Base-by-base conservation (phyloP, 1,284 basidiomycete species). In the Cutaneotrichosporon cutaneum region DNA sequence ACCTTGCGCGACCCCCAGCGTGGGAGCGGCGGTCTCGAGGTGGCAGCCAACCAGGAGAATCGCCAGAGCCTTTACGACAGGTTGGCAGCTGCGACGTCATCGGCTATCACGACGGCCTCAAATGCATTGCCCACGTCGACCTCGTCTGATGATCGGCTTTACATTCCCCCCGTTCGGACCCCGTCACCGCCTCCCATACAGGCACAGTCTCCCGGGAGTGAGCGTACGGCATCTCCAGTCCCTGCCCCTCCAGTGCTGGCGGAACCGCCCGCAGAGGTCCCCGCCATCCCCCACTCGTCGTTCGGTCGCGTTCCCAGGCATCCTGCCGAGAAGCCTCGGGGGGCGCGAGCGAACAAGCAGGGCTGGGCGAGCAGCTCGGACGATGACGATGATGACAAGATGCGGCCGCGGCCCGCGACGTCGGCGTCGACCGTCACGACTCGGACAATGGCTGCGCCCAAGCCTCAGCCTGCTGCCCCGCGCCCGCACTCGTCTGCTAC, bases 341-440 rank as follows among this genome's bases (percentile, higher is more conserved):
- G 36, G 14, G 27, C 24, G 0, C 39, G 32, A 7, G 33, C 33
- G 3, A 51, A 59, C 44, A 54, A 42, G 50, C n/a, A 45, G 2
- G 63, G 65, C 4, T 69, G 67, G 67, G 63, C 54, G 33, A 65
- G 59, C 33, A 63, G 61, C 50, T 64, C 63, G 27, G 67, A 69
- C 21, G 66, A 67, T n/a, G 60, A 64, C 14, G 60, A 56, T 10
- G 42, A 56, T 16, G 59, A 52, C 42, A 64, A 54, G 26, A 47
- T 53, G 4, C 58, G 54, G 16, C 47, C 60, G 1, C 52, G 59
- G 7, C 52, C 42, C 4, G 32, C 58, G 26, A 50, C 54, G 18
- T 36, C 59, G 35, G 47, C 42, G 14, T 32, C 54, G n/a, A 45
- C 42, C 4, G 18, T 21, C 26, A 42, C 54, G 13, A 51, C 48